phyloP scores from a whole-genome alignment of 345 rosid species.

The Dimocarpus longan region DNA sequence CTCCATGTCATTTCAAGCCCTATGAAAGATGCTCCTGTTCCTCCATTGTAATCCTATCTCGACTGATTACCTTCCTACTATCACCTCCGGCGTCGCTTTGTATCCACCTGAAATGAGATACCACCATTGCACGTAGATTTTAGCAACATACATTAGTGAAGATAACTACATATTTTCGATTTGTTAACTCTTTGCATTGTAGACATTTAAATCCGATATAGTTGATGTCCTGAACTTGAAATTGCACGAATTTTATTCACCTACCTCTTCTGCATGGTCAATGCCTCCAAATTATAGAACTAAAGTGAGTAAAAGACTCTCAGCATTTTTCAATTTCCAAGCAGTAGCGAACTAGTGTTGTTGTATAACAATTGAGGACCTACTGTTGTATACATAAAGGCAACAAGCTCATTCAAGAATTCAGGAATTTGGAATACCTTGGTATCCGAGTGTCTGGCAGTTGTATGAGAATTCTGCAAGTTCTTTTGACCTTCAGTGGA shows the following conservation, averaged over 20 bases:
- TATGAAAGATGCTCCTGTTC: slow-evolving; percentile 15
- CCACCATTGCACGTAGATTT: not conserved
- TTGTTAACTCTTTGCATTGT: too few species aligned
- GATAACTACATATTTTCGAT: not conserved
- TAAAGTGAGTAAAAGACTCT: not conserved
- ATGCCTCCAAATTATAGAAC: not conserved
- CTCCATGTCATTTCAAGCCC: slow-evolving; percentile 32
- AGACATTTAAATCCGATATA: not conserved
- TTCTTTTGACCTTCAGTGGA: slow-evolving; percentile 64
- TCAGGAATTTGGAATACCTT: slow-evolving; percentile 53
- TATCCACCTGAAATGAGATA: slow-evolving; percentile 67
- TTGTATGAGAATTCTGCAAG: slow-evolving; percentile 56
- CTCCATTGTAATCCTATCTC: slow-evolving; percentile 18
- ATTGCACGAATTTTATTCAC: too few species aligned
- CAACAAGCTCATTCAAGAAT: not conserved
- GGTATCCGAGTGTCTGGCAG: slow-evolving; percentile 51
- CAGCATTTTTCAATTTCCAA: too few species aligned
- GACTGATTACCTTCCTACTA: not conserved
- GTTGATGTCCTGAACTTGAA: not conserved
- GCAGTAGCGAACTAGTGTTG: too few species aligned
- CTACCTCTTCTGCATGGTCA: too few species aligned
- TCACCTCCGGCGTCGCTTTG: slow-evolving; percentile 67
- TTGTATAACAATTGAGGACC: not conserved
- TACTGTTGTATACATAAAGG: not conserved
- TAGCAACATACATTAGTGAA: not conserved